Evolutionary conservation across 2,329 filamentous ascomycete species (phyloP).

Genomic region (Eurotiales sp.): DNA sequence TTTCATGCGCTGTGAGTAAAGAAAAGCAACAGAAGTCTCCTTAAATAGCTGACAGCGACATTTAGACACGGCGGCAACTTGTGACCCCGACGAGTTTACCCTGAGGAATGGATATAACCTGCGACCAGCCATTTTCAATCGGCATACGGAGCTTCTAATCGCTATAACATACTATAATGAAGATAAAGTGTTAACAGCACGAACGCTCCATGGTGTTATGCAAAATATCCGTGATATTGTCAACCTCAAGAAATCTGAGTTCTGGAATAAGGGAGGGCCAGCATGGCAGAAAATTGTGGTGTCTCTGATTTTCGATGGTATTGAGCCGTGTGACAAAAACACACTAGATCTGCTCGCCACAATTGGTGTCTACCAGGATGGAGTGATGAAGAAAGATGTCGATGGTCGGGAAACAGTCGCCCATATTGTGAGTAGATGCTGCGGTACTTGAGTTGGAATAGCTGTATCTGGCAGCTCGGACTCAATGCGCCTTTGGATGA

Average conservation of each 20-base stretch:
- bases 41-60: not conserved
- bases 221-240: slow-evolving; percentile 98
- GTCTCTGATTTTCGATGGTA: slow-evolving; percentile 93
- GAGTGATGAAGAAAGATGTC: slow-evolving; percentile 97
- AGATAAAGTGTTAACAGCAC: slow-evolving; percentile 86
- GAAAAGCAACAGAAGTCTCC: not conserved
- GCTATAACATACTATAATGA: slow-evolving; percentile 99
- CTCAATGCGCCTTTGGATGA: no score
- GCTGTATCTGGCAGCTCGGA: no score
- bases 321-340: slow-evolving; percentile 96
- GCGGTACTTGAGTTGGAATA: slow-evolving; percentile 10
- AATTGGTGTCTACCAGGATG: slow-evolving; percentile 94
- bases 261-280: slow-evolving; percentile 98
- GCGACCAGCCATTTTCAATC: slow-evolving; percentile 96
- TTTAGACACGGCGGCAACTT: slow-evolving; percentile 88
- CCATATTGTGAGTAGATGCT: slow-evolving; percentile 61
- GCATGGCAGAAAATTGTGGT: slow-evolving; percentile 99
- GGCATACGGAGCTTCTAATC: slow-evolving; percentile 94
- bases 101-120: slow-evolving; percentile 99
- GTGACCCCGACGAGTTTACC: slow-evolving; percentile 97
- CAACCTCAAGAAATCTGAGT: slow-evolving; percentile 97
- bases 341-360: slow-evolving; percentile 90
- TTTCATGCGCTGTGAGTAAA: slow-evolving; percentile 77
- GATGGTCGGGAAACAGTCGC: slow-evolving; percentile 95
- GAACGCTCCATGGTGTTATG: slow-evolving; percentile 97